These are phyloP conservation scores for Penicillium cinerascens DNA, from an alignment of 495 filamentous ascomycete species.

Conservation along the genomic window DNA sequence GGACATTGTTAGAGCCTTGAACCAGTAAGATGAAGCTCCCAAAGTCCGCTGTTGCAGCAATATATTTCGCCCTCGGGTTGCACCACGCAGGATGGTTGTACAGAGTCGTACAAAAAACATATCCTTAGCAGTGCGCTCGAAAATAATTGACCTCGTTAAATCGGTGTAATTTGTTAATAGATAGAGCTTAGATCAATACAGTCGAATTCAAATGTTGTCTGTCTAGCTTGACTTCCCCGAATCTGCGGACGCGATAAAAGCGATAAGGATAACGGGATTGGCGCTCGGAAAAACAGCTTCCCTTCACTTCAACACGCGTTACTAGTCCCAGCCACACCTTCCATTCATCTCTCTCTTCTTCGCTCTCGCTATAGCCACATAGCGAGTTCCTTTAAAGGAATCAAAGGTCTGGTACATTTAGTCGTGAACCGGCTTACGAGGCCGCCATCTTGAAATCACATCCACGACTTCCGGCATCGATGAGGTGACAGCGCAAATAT, in stretches of 20 bases:
- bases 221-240: too few species aligned
- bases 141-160: neutral
- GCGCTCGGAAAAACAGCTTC: conserved; percentile 13
- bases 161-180: neutral
- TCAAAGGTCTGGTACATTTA: neutral
- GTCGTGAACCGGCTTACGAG: neutral
- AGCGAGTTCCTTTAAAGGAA: neutral
- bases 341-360: neutral
- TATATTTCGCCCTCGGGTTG: neutral
- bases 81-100: too few species aligned
- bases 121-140: too few species aligned
- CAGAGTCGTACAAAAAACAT: too few species aligned
- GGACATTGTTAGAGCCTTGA: neutral
- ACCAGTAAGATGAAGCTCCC: neutral
- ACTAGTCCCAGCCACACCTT: neutral
- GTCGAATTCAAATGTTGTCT: neutral
- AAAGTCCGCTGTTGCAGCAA: neutral
- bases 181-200: neutral
- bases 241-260: neutral
- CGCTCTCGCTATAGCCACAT: neutral
- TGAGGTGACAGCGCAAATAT: conserved; percentile 30
- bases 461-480: neutral
- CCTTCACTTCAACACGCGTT: conserved; percentile 4
- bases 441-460: neutral
- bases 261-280: conserved; percentile 3